A percentile compares a stretch with the other conserved stretches of the same genome.
Conservation (phyloP, 768 basidiomycete genomes). For the Pleurotus tuoliensis region DNA sequence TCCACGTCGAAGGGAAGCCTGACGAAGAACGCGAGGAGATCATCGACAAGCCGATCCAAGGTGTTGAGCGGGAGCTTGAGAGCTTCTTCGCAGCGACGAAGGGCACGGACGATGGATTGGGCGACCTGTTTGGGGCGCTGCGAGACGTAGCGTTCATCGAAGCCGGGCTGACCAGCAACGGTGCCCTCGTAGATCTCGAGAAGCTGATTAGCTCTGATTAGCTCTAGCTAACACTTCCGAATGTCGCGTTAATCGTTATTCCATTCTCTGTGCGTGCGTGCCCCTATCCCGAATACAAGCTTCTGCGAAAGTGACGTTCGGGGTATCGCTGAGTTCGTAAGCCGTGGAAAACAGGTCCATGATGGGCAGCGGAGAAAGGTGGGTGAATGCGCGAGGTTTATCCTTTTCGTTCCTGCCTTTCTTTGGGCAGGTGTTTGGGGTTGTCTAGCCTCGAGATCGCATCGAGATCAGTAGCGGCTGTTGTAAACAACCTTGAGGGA, state of each 20-base stretch:
- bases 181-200: constrained; percentile 53
- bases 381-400: too few species aligned
- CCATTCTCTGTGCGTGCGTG: too few species aligned
- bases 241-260: not conserved
- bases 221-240: not conserved
- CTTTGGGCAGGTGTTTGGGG: too few species aligned
- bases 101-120: constrained; percentile 45
- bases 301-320: not conserved
- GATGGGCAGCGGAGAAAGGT: too few species aligned
- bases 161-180: constrained; percentile 67
- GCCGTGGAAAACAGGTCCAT: not conserved
- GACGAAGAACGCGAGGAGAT: constrained; percentile 48
- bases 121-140: constrained; percentile 60
- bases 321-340: not conserved
- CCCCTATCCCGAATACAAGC: not conserved
- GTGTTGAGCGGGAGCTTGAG: constrained; percentile 53
- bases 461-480: too few species aligned
- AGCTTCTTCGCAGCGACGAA: constrained; percentile 57
- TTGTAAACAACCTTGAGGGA: too few species aligned
- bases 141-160: constrained; percentile 78
- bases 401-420: too few species aligned
- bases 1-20: constrained; percentile 31
- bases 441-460: too few species aligned
- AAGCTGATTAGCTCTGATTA: constrained; percentile 24
- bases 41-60: constrained; percentile 43